phyloP scores from a whole-genome alignment of 495 filamentous ascomycete species.

The Penicillium paradoxum region DNA sequence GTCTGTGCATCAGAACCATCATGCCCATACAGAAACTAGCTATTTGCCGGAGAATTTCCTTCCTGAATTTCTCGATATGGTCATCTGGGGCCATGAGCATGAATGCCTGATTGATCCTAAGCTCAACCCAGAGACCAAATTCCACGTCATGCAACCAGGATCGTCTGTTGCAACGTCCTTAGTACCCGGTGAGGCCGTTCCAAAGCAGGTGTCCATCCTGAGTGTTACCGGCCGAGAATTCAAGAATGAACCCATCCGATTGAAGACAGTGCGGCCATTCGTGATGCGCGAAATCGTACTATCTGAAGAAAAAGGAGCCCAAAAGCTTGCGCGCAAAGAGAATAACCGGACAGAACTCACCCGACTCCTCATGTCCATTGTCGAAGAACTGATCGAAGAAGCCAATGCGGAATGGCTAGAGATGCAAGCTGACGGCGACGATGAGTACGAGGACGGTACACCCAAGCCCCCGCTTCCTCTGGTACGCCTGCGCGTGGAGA shows the following conservation, averaged over 20 bases:
- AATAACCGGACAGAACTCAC: conserved; percentile 80
- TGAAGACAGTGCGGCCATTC: conserved; percentile 90
- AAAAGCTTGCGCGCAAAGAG: conserved; percentile 69
- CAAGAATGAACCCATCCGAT: conserved; percentile 68
- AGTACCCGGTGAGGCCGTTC: conserved; percentile 80
- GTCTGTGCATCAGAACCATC: conserved; percentile 94
- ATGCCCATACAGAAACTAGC: conserved; percentile 80
- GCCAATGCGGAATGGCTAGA: conserved; percentile 76
- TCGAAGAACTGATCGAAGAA: conserved; percentile 81
- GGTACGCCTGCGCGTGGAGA: conserved; percentile 86
- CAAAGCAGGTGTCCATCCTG: conserved; percentile 85
- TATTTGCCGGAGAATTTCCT: conserved; percentile 95
- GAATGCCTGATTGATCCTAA: conserved; percentile 86
- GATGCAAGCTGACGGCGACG: conserved; percentile 54
- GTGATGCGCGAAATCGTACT: conserved; percentile 79
- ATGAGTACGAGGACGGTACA: conserved; percentile 51
- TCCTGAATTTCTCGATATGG: conserved; percentile 83
- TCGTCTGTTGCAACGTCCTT: conserved; percentile 95
- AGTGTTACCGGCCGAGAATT: conserved; percentile 81
- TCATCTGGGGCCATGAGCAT: conserved; percentile 97
- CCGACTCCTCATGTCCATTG: conserved; percentile 64
- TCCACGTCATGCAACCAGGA: conserved; percentile 95
- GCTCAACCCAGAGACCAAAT: conserved; percentile 78
- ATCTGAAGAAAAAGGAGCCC: conserved; percentile 68
- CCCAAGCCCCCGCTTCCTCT: conserved; percentile 66